These are phyloP conservation scores for Pueraria montana DNA, from an alignment of 306 rosid species.

Conservation along the genomic window DNA sequence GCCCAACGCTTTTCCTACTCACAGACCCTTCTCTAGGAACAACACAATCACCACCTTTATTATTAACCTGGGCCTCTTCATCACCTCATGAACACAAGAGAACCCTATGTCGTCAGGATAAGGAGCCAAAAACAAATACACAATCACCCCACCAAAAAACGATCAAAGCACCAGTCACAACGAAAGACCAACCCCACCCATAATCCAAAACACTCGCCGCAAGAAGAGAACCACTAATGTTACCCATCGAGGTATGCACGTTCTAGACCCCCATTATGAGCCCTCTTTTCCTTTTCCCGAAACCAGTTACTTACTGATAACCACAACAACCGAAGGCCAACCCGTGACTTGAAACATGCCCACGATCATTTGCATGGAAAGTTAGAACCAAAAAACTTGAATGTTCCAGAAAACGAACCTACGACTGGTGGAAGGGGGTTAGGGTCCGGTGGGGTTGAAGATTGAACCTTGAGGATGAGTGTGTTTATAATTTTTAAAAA, in stretches of 20 bases:
- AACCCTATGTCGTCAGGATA: conserved; percentile 79
- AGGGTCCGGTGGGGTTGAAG: no score
- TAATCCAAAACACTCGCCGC: conserved; percentile 81
- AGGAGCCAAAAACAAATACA: conserved; percentile 71
- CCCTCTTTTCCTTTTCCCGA: conserved; percentile 81
- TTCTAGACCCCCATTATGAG: conserved; percentile 92
- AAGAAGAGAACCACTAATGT: conserved; percentile 77
- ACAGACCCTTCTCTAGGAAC: conserved; percentile 42
- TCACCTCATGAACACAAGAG: conserved; percentile 46
- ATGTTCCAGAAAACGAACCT: conserved; percentile 71
- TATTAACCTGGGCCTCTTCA: conserved; percentile 55
- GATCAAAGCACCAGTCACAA: conserved; percentile 63
- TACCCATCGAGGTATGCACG: conserved; percentile 87
- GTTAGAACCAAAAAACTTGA: conserved; percentile 72
- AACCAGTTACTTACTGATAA: conserved; percentile 91
- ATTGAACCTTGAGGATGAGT: no score
- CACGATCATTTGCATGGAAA: conserved; percentile 76
- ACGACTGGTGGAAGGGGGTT: no score
- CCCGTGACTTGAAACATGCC: conserved; percentile 89
- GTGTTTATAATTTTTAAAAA: no score
- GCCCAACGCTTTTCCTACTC: conserved; percentile 65
- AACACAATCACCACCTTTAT: neutral
- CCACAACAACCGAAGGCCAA: conserved; percentile 94
- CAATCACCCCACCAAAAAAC: conserved; percentile 69
- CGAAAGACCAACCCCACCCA: conserved; percentile 94